Evolutionary conservation across 164 flowering plant genomes (phyloP), one percentile per base, ranked within the genome.

Genomic region (Vitis cinerea): DNA sequence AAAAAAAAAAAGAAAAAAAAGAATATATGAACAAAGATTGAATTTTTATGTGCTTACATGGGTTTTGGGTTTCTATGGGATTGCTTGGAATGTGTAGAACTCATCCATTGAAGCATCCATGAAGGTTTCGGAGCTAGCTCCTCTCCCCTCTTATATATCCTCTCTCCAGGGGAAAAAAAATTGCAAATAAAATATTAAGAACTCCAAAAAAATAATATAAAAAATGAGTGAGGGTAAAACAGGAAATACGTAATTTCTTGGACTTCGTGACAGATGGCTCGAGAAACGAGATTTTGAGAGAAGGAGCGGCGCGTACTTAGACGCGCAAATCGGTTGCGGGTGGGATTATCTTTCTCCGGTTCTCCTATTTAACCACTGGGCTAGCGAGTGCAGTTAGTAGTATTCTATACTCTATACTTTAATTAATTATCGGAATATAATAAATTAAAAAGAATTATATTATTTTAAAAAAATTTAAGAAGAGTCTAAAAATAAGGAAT

Each of bases 261-360:
- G 87, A 71, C 77, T 68, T 72, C 82, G 88, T 66, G 85, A 74
- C 44, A 65, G 75, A 80, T 81, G 89, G 87, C 82, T 76, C 86
- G 74, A 76, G 73, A 81, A 82, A 79, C 79, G 82, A 80, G 84
- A 82, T 73, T 76, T 74, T 31, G 61, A 63, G 74, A 60, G 64
- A 64, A 29, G 65, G 44, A 37, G 44, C 44, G 44, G 44, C 44
- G 44, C 44, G 44, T 37, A 37, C 6, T 3, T 37, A 7, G 7
- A 37, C 44, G 44, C 44, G 0, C 44, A 3, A 37, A 37, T 23
- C 44, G 44, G 44, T 37, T 37, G 44, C 44, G 44, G 44, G 44
- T 37, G 7, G 44, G 44, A 37, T 37, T 37, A 3, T 3, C 44
- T 37, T 3, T 37, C 7, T 37, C 7, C 44, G 5, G 44, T 37